phyloP scores from a whole-genome alignment of 306 rosid genomes.

The Trifolium subterraneum region DNA sequence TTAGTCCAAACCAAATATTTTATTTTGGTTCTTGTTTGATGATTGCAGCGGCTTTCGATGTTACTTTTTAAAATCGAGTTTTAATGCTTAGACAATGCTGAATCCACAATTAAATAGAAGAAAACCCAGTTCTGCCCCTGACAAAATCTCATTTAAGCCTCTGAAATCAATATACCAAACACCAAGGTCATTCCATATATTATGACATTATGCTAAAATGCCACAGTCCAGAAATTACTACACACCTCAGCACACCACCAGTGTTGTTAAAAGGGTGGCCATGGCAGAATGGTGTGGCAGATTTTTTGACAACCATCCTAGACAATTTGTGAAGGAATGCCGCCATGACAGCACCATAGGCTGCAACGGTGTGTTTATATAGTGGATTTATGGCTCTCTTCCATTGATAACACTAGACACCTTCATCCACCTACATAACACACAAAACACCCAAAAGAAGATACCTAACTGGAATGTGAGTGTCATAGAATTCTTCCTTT shows the following conservation, averaged over 20 bases:
- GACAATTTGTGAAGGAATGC: too few relatives aligned
- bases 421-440: neutral
- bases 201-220: neutral
- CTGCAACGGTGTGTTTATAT: too few relatives aligned
- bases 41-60: neutral
- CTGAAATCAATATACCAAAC: neutral
- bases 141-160: neutral
- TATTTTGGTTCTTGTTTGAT: conserved; percentile 1
- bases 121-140: neutral
- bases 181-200: neutral
- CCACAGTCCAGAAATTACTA: neutral
- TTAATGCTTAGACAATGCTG: conserved; percentile 9
- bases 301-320: too few relatives aligned
- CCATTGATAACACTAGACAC: too few relatives aligned
- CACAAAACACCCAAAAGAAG: neutral
- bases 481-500: neutral
- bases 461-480: neutral
- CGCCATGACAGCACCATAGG: too few relatives aligned
- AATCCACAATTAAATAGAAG: neutral
- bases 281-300: too few relatives aligned
- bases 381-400: too few relatives aligned
- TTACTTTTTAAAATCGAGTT: neutral
- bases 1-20: neutral
- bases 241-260: neutral
- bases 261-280: too few relatives aligned